Evolutionary conservation across 257 asterid genomes (phyloP), one percentile per base, ranked within the genome.

Genomic region (Przewalskia tangutica): DNA sequence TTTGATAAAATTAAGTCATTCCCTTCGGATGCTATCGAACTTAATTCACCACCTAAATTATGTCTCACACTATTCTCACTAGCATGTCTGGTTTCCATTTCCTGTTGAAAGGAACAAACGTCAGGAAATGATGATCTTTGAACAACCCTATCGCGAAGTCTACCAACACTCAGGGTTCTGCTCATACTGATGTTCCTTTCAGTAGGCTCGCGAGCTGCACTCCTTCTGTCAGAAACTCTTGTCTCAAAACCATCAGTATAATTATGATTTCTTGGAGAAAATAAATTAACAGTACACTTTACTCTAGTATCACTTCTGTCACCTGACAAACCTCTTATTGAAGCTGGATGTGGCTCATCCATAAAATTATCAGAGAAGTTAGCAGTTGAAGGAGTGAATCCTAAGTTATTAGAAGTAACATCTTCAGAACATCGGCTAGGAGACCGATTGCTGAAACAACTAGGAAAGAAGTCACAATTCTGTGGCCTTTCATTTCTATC

Each of bases 61-160:
- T 71, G 91, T 80, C 91, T 84, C 86, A 86, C 87, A 59, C 87
- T 81, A 81, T 38, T 81, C 50, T 62, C 92, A 86, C 85, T 91
- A 76, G 88, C 82, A 82, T 83, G 85, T 70, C 88, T 85, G 80
- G 56, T 86, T 87, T 86, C 95, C 58, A 83, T 59, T 51, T 90
- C 93, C 85, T 83, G 91, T 81, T 84, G 91, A 84, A 85, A 89
- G 83, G 89, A 83, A 82, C 89, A 84, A 68, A 86, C 79, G 77
- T 90, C 95, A 79, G 90, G 83, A 85, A 90, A 84, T 9, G 93
- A 73, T 83, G 91, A 83, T 88, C 98, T 90, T 11, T 92, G 98
- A 83, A 90, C 93, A 87, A 92, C 98, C 84, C 98, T 89, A 83
- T 94, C 98, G 59, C 98, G 97, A 83, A 95, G 98, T 82, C 99